Conservation (phyloP, 768 basidiomycete genomes). For the Rhodotorula paludigena region DNA sequence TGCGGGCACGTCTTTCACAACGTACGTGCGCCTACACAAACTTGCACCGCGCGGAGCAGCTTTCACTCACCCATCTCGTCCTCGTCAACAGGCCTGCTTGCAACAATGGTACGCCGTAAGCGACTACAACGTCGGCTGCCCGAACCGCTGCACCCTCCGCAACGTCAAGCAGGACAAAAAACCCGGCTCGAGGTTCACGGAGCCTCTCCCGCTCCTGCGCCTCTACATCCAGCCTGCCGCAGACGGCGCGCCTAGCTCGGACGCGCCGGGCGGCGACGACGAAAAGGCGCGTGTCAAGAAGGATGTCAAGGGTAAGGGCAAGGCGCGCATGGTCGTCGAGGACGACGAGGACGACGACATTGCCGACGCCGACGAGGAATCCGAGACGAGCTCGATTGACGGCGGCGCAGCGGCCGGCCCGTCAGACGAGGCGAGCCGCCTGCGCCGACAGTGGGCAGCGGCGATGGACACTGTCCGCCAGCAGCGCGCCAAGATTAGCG, state of each 20-base stretch:
- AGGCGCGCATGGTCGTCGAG: neutral
- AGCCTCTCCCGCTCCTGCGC: neutral
- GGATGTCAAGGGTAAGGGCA: neutral
- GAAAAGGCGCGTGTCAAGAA: no score
- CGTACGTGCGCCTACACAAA: neutral
- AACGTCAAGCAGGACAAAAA: neutral
- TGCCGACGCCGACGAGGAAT: neutral
- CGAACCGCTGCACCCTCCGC: neutral
- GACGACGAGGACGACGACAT: neutral
- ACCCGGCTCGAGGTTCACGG: neutral
- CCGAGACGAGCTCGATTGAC: neutral
- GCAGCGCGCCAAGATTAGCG: neutral
- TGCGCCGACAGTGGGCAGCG: neutral
- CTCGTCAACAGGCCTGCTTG: neutral
- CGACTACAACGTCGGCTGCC: neutral
- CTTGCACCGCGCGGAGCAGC: neutral
- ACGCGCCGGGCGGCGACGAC: neutral
- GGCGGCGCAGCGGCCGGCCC: neutral
- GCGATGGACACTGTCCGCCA: neutral
- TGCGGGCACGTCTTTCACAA: slow-evolving; percentile 12
- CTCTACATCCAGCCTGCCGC: neutral
- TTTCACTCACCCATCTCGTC: neutral
- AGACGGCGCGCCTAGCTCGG: neutral
- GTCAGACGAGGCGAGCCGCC: neutral
- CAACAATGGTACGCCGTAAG: neutral